Evolutionary conservation across 2,329 filamentous ascomycete species (phyloP).

Genomic region (Akanthomyces uredinophilus): DNA sequence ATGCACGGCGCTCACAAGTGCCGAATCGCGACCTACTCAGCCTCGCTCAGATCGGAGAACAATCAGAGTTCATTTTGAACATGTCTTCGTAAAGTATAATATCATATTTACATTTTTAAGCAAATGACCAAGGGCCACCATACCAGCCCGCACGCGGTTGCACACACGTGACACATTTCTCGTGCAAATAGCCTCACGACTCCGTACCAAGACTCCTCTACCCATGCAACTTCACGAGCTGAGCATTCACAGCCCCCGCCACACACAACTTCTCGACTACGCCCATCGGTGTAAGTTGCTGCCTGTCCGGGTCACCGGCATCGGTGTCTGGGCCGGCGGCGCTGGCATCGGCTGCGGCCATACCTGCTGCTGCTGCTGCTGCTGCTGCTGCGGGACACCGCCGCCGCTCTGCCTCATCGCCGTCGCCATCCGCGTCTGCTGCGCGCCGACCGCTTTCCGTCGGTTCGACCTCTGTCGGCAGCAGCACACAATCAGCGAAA

Average conservation of each 20-base stretch:
- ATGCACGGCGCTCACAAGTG: background rate
- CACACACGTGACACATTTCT: background rate
- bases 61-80: background rate
- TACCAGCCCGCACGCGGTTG: background rate
- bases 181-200: background rate
- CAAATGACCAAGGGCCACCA: background rate
- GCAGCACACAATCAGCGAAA: background rate
- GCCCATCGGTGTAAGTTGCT: slow-evolving; percentile 13
- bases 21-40: background rate
- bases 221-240: background rate
- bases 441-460: background rate
- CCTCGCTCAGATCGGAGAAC: background rate
- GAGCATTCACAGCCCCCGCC: background rate
- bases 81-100: background rate
- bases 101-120: background rate
- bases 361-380: background rate
- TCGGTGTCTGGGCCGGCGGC: background rate
- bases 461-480: background rate
- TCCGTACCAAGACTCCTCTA: background rate
- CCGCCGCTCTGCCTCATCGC: slow-evolving; percentile 8
- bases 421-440: slow-evolving; percentile 9
- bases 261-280: background rate
- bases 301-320: background rate
- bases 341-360: background rate
- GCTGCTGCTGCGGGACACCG: background rate